phyloP scores from a whole-genome alignment of 352 stramenopile species.

The Globisporangium cystogenes region DNA sequence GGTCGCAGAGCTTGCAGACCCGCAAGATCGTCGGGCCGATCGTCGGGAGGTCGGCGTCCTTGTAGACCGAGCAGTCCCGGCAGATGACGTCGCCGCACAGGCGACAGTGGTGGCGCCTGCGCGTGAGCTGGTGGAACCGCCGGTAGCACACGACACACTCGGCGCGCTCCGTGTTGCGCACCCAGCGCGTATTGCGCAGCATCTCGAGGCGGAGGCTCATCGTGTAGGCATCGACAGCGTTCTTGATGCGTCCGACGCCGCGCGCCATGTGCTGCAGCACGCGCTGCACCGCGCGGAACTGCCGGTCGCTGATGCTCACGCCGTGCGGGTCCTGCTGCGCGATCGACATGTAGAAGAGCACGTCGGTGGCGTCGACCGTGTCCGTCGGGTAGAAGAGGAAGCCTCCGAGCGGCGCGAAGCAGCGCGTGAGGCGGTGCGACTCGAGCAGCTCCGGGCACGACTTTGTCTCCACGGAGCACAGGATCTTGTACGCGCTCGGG shows the following conservation, averaged over 20 bases:
- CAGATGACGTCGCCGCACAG: conserved; percentile 76
- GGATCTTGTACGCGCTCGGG: conserved; percentile 63
- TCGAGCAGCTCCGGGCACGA: conserved; percentile 60
- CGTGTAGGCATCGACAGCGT: conserved; percentile 55
- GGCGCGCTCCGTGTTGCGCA: conserved; percentile 40
- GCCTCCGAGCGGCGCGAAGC: conserved; percentile 50
- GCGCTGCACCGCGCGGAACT: conserved; percentile 55
- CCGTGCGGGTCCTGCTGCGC: conserved; percentile 13
- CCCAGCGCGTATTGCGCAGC: conserved; percentile 42
- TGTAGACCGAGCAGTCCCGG: conserved; percentile 62
- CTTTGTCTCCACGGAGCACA: conserved; percentile 58
- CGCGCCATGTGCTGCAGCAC: conserved; percentile 55
- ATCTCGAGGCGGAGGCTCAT: conserved; percentile 59
- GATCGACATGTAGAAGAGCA: conserved; percentile 77
- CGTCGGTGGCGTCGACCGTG: conserved; percentile 48
- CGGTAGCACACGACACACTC: conserved; percentile 64
- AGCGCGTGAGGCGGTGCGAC: conserved; percentile 54
- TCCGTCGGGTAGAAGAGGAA: conserved; percentile 69
- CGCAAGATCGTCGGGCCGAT: conserved; percentile 59
- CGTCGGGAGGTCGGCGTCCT: conserved; percentile 59
- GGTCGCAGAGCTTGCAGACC: conserved; percentile 60
- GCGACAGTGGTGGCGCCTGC: conserved; percentile 69
- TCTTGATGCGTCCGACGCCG: conserved; percentile 40
- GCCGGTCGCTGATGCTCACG: conserved; percentile 35
- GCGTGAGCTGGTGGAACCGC: conserved; percentile 60